Evolutionary conservation across 2,329 filamentous ascomycete genomes (phyloP), one percentile per base, ranked within the genome.

Genomic region (Penicillium oxalicum): DNA sequence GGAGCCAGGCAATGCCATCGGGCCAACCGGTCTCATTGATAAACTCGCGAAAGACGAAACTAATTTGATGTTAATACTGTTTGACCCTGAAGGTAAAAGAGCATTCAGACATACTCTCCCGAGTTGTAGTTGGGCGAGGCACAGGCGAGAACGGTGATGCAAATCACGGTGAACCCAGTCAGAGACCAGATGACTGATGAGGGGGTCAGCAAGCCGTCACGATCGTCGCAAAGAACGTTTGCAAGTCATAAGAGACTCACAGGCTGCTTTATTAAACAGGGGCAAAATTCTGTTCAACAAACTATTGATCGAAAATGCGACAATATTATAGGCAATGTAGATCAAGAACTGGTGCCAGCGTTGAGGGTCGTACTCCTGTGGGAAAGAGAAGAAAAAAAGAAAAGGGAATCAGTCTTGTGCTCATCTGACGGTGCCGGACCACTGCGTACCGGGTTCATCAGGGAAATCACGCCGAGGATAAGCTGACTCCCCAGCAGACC

Each of bases 301-400:
- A 1, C 81, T 78, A 54, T 88, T 88, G 65, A 87, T 70, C 41
- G 79, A 48, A 50, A 87, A 80, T 3, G 81, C 81, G 12, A 78
- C 66, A 24, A 82, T 49, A 5, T 80, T 83, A 61, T 82, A 84
- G 5, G 67, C 83, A 39, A 86, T 75, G 65, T 88, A 88, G 41
- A 88, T 83, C 27, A 88, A 70, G 65, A 88, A 88, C 55, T 87
- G 82, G 58, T 89, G 84, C 82, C 84, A 88, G 3, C 79, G 61
- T 60, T 84, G 66, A 2, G 78, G 51, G 24, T 74, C 70, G 60
- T 83, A 88, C 43, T 39, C 38, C 65, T 60, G 9, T 12, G 24
- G 3, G 13, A 27, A 9, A 25, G n/a, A 18, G 18, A 18, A 18
- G 18, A 18, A 18, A 18, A 18, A 18, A 18, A 18, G 2, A 18